Percentiles rank a stretch among this genome's conserved stretches.
phyloP scores from a whole-genome alignment of 1,284 basidiomycete species.

The Malassezia yamatoensis region DNA sequence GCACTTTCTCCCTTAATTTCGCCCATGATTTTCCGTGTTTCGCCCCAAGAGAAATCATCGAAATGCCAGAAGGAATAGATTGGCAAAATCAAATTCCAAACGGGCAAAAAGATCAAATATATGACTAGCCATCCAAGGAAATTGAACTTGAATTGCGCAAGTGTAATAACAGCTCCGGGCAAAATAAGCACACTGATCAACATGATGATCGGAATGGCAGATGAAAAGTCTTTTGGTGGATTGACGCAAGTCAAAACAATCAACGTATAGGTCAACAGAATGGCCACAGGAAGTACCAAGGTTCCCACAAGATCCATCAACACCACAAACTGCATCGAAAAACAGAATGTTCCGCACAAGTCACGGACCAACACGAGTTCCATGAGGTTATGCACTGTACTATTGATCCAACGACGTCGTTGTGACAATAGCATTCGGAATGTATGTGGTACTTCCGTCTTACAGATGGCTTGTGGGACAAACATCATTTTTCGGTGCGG shows the following conservation, averaged over 20 bases:
- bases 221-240: conserved; percentile 74
- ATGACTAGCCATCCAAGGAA: conserved; percentile 97
- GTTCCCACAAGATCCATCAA: conserved; percentile 98
- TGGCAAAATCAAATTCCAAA: conserved; percentile 58
- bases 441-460: conserved; percentile 91
- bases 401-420: conserved; percentile 98
- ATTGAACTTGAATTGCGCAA: conserved; percentile 85
- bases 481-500: conserved; percentile 96
- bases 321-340: conserved; percentile 66
- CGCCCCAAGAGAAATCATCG: conserved; percentile 98
- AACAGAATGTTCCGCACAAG: conserved; percentile 62
- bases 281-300: conserved; percentile 85
- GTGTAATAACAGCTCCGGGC: conserved; percentile 79
- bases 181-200: conserved; percentile 83
- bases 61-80: conserved; percentile 98
- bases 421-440: conserved; percentile 89
- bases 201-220: conserved; percentile 87
- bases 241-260: conserved; percentile 65
- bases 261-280: conserved; percentile 77
- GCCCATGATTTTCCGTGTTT: conserved; percentile 84
- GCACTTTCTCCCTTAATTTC: conserved; percentile 58
- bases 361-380: conserved; percentile 94
- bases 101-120: conserved; percentile 60
- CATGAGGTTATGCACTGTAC: conserved; percentile 98
- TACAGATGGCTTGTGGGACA: conserved; percentile 84